Conservation (phyloP, 1,284 basidiomycete species). For the Malassezia globosa region DNA sequence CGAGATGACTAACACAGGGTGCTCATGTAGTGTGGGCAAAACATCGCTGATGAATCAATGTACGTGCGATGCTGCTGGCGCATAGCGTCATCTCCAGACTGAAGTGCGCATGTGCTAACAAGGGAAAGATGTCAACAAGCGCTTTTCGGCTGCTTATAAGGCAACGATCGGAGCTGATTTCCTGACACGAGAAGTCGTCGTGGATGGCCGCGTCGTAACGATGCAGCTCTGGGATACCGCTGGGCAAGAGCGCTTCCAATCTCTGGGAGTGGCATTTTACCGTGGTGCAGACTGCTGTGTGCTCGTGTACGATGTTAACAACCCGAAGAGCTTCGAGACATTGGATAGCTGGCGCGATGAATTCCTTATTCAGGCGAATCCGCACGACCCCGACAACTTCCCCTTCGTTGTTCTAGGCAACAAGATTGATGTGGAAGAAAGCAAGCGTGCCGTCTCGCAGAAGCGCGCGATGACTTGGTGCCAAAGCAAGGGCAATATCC, state of each 20-base stretch:
- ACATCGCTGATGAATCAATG: conserved; percentile 99
- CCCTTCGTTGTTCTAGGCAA: conserved; percentile 86
- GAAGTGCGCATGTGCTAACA: conserved; percentile 4
- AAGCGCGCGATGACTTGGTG: conserved; percentile 99
- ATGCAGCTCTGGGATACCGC: conserved; percentile 99
- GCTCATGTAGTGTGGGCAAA: conserved; percentile 99
- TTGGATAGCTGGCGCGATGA: conserved; percentile 47
- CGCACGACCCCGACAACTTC: conserved; percentile 97
- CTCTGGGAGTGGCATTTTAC: conserved; percentile 59
- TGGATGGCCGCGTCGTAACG: conserved; percentile 92
- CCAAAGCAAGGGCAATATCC: conserved; percentile 97
- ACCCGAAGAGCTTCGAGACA: conserved; percentile 93
- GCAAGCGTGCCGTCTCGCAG: conserved; percentile 96
- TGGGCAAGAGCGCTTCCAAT: conserved; percentile 59
- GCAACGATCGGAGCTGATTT: conserved; percentile 49
- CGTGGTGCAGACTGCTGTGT: conserved; percentile 98
- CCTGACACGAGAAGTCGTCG: conserved; percentile 95
- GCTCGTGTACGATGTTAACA: conserved; percentile 97
- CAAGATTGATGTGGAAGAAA: conserved; percentile 99
- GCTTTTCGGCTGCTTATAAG: conserved; percentile 99
- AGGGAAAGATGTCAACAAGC: conserved; percentile 76
- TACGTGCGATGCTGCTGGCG: conserved; percentile 16
- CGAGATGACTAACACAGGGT: conserved; percentile 46
- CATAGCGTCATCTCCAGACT: no score
- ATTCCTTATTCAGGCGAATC: conserved; percentile 62